Evolutionary conservation across 1,284 basidiomycete species (phyloP), one percentile per base, ranked within the genome.

Genomic region (Cerrena zonata): DNA sequence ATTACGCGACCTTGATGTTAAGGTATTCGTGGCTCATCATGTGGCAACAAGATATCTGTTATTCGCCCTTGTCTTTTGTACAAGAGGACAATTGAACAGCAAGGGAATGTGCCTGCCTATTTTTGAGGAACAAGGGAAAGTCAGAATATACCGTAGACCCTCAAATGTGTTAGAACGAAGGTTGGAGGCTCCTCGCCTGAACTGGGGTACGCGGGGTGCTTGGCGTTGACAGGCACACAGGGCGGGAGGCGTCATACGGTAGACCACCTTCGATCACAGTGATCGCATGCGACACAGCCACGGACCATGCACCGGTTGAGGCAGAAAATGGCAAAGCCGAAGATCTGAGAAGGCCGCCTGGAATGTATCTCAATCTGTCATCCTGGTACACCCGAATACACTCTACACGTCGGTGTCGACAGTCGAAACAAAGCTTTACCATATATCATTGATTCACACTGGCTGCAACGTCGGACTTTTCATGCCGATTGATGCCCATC

Each of bases 151-250:
- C n/a, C n/a, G n/a, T n/a, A n/a, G n/a, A n/a, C n/a, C n/a, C n/a
- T n/a, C n/a, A n/a, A n/a, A n/a, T n/a, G n/a, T n/a, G n/a, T n/a
- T n/a, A n/a, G n/a, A n/a, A n/a, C n/a, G n/a, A n/a, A n/a, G n/a
- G n/a, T 15, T 34, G 7, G 15, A 34, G 30, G 30, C 30, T 15
- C 15, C 15, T 7, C 7, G 15, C 30, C 15, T 34, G 30, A 34
- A 34, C 7, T 15, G 15, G 30, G 15, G 30, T 34, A 34, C 7
- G 30, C 30, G 30, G 15, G 7, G 30, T 34, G 15, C 30, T 34
- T 34, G 30, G 41, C 41, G 41, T 42, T 42, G 41, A 23, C 41
- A 42, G 41, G 41, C 4, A 42, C 41, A 42, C 41, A 42, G 41
- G 41, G 22, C 30, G 30, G 30, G 30, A 34, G 30, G 30, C 30